Percentiles rank a stretch among this genome's conserved stretches.
These are phyloP conservation scores for Paxillus rubicundulus DNA, from an alignment of 768 basidiomycete species.

Conservation along the genomic window DNA sequence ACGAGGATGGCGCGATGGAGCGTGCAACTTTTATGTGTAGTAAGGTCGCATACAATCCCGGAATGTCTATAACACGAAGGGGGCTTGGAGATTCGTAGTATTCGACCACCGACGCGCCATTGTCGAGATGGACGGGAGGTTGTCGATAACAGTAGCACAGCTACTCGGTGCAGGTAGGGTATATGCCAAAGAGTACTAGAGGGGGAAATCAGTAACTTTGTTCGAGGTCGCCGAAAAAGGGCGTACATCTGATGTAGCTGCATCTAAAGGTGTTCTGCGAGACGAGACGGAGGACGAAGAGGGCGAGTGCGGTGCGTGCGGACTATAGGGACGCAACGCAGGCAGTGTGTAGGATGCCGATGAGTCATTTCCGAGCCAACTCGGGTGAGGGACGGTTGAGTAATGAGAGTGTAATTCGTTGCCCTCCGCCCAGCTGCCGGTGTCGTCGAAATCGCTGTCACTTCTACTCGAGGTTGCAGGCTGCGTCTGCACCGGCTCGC, in stretches of 20 bases:
- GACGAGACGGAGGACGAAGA: constrained; percentile 25
- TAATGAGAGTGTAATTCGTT: constrained; percentile 20
- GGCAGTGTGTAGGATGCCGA: constrained; percentile 28
- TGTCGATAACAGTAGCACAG: constrained; percentile 32
- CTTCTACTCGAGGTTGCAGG: constrained; percentile 4
- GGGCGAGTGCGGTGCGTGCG: constrained; percentile 27
- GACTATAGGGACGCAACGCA: constrained; percentile 28
- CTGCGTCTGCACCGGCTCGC: constrained; percentile 18
- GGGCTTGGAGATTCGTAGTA: constrained; percentile 31
- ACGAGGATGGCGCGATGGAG: background rate
- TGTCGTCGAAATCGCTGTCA: constrained; percentile 18
- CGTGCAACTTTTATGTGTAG: background rate
- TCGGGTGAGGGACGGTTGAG: constrained; percentile 19
- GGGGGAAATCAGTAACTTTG: constrained; percentile 5
- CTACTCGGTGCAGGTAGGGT: constrained; percentile 23
- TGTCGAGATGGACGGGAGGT: constrained; percentile 34
- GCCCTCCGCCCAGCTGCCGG: constrained; percentile 24
- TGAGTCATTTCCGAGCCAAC: constrained; percentile 30
- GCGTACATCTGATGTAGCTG: constrained; percentile 26
- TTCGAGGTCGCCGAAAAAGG: background rate
- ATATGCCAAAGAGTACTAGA: constrained; percentile 24
- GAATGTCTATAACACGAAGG: constrained; percentile 33
- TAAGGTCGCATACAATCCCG: constrained; percentile 4
- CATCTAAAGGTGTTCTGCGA: constrained; percentile 25
- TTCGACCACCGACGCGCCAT: constrained; percentile 38